A percentile compares a stretch with the other conserved stretches of the same genome.
Evolutionary conservation across 2,329 filamentous ascomycete genomes (phyloP).

Genomic region (Torrubiella hemipterigena): DNA sequence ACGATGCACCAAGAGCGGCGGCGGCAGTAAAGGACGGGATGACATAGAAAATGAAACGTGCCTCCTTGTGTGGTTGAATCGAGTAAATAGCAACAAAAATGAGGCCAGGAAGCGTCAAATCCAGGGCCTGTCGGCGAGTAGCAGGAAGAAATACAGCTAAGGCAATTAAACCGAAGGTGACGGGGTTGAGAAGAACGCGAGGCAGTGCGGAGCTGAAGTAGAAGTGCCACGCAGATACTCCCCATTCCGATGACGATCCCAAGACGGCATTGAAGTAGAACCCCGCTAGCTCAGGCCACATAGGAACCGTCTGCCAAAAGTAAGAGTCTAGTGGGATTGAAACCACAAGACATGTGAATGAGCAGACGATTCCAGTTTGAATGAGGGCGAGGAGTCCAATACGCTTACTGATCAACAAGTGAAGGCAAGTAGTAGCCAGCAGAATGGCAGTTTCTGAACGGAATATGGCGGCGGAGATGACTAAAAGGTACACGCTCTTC

Average conservation of each 20-base stretch:
- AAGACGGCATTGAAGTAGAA: slow-evolving; percentile 88
- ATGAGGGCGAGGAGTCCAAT: slow-evolving; percentile 47
- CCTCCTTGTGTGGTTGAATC: slow-evolving; percentile 87
- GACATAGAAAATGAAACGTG: slow-evolving; percentile 85
- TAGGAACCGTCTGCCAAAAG: slow-evolving; percentile 68
- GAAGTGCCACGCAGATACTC: slow-evolving; percentile 71
- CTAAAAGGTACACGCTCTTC: slow-evolving; percentile 61
- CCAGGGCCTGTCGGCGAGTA: slow-evolving; percentile 27
- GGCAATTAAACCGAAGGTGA: slow-evolving; percentile 44
- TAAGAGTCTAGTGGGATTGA: slow-evolving; percentile 77
- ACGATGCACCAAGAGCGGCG: slow-evolving; percentile 61
- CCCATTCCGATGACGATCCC: slow-evolving; percentile 78
- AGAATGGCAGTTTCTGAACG: slow-evolving; percentile 81
- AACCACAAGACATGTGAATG: slow-evolving; percentile 51
- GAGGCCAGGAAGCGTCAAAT: slow-evolving; percentile 53
- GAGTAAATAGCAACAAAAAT: slow-evolving; percentile 73
- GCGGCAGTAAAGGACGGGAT: slow-evolving; percentile 70
- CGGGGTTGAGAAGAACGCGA: slow-evolving; percentile 71
- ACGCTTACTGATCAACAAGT: slow-evolving; percentile 45
- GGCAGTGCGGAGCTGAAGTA: slow-evolving; percentile 78
- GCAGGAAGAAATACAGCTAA: slow-evolving; percentile 37
- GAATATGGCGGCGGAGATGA: slow-evolving; percentile 72
- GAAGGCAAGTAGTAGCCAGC: slow-evolving; percentile 53
- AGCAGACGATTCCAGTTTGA: slow-evolving; percentile 52
- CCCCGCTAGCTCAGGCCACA: slow-evolving; percentile 84